These are phyloP conservation scores for Pyrenophora graminea DNA, from an alignment of 2,329 filamentous ascomycete genomes.

Conservation along the genomic window DNA sequence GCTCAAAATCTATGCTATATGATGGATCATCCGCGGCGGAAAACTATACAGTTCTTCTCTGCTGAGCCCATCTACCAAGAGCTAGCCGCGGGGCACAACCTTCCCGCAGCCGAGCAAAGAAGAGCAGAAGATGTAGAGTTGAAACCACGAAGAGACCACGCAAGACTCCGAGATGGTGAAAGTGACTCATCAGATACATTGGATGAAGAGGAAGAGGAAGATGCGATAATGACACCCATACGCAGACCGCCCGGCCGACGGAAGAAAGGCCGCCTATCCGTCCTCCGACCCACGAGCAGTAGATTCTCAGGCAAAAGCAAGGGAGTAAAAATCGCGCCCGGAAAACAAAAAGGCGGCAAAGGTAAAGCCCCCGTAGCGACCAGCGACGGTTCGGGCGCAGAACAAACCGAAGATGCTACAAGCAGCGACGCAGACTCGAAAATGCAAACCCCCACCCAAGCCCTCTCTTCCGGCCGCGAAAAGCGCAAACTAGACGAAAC, in stretches of 20 bases:
- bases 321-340: slow-evolving; percentile 10
- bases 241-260: slow-evolving; percentile 23
- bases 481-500: slow-evolving; percentile 36
- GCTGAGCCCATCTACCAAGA: slow-evolving; percentile 43
- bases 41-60: slow-evolving; percentile 34
- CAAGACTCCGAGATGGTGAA: slow-evolving; percentile 27
- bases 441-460: slow-evolving; percentile 38
- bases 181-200: slow-evolving; percentile 31
- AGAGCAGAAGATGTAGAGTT: slow-evolving; percentile 38
- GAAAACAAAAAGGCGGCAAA: slow-evolving; percentile 27
- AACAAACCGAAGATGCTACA: slow-evolving; percentile 14
- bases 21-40: slow-evolving; percentile 44
- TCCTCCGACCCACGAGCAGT: slow-evolving; percentile 41
- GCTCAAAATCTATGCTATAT: slow-evolving; percentile 45
- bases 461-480: slow-evolving; percentile 26
- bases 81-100: slow-evolving; percentile 28
- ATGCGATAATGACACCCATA: slow-evolving; percentile 25
- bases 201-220: slow-evolving; percentile 15
- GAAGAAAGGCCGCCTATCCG: slow-evolving; percentile 40
- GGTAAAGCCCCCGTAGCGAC: slow-evolving; percentile 30
- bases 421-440: slow-evolving; percentile 29
- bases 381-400: slow-evolving; percentile 17
- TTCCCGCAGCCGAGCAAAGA: slow-evolving; percentile 37
- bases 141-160: slow-evolving; percentile 35
- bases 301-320: slow-evolving; percentile 45